Evolutionary conservation across 129 eudicot species (phyloP), one percentile per base, ranked within the genome.

Genomic region (Arctium minus): DNA sequence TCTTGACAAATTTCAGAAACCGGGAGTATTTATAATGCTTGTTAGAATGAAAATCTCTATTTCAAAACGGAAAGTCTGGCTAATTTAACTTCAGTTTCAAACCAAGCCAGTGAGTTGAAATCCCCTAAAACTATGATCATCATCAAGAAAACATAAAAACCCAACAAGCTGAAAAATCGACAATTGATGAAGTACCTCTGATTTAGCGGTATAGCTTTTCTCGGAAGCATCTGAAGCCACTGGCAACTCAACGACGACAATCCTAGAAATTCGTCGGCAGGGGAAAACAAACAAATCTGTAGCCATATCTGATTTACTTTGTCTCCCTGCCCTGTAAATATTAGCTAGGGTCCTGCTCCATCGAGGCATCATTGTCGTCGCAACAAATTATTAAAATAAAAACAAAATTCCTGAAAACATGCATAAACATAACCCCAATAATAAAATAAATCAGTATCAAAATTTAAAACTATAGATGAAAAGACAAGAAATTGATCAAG

Each of bases 191-290:
- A 73, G 53, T 71, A 89, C 88, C 88, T 81, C 85, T 30, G 88
- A 76, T 81, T 39, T 85, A 71, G 85, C 79, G 31, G 76, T 69
- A 50, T 74, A 60, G 32, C 11, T 73, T 17, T 72, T 71, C 8
- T 64, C 81, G 29, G 81, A 30, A 74, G 74, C 67, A 76, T 75
- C 67, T 46, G 87, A 56, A 73, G 77, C 40, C 62, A 36, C 50
- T 8, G 85, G 79, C 42, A 56, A 64, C 29, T 80, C 82, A 60
- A 71, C 79, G 42, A 82, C 85, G 22, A 85, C 82, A 75, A 85
- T 68, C 85, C 81, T 85, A 29, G 88, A 76, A n/a, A 81, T 37
- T 62, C 82, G 48, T 70, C 88, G 78, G 88, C 56, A 76, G 4
- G 88, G 85, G 2, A 60, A 60, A 60, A 65, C 36, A 18, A 70